Conservation (phyloP, 2,329 filamentous ascomycete species). For the Meredithiella fracta region DNA sequence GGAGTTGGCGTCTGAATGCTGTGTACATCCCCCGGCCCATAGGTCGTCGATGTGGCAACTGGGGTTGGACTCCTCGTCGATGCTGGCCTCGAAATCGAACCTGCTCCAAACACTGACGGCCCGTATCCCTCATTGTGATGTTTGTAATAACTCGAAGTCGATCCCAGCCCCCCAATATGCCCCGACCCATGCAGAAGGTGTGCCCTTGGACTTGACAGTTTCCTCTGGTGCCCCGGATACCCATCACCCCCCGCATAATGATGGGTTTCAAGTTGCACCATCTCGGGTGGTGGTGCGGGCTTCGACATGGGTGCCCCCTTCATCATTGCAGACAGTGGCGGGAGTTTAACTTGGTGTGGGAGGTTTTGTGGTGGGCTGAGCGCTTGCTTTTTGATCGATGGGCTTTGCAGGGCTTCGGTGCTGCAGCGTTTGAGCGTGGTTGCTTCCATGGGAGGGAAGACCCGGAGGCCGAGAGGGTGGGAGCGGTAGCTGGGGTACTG, state of each 20-base stretch:
- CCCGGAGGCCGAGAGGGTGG: not conserved
- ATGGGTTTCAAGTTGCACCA: not conserved
- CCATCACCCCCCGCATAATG: not conserved
- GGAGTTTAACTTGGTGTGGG: not conserved
- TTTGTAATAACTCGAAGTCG: not conserved
- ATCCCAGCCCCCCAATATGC: not conserved
- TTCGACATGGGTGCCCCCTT: not conserved
- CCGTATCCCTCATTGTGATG: not conserved
- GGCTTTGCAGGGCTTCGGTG: not conserved
- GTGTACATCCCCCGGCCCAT: not conserved
- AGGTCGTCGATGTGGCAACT: not conserved
- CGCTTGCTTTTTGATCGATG: slow-evolving; percentile 1
- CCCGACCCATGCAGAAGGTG: not conserved
- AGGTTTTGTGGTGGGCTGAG: not conserved
- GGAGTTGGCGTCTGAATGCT: slow-evolving; percentile 7
- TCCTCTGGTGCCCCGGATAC: not conserved
- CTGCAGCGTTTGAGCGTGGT: not conserved
- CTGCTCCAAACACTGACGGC: not conserved
- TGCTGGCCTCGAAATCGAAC: not conserved
- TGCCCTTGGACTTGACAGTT: not conserved
- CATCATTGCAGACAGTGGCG: not conserved
- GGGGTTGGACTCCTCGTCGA: not conserved
- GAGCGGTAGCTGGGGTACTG: not conserved
- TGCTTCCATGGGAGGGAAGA: not conserved
- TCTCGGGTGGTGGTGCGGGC: not conserved